phyloP scores from a whole-genome alignment of 1,284 basidiomycete genomes.

The Trametes hirsuta region DNA sequence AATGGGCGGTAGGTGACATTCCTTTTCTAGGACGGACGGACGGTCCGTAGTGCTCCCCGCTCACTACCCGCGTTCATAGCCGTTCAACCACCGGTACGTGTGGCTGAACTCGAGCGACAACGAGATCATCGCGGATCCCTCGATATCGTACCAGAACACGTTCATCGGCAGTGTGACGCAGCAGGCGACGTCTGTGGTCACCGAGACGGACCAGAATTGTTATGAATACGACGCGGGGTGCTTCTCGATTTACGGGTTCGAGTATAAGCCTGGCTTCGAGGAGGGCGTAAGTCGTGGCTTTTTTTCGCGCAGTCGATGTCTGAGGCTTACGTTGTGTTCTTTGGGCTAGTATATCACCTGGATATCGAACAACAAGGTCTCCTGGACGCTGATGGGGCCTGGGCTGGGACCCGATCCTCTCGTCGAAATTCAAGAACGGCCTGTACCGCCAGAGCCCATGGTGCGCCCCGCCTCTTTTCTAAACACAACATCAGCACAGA shows the following conservation, averaged over 20 bases:
- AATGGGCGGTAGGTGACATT: constrained; percentile 56
- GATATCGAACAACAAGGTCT: constrained; percentile 51
- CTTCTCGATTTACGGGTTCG: constrained; percentile 52
- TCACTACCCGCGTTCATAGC: constrained; percentile 39
- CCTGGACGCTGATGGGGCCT: constrained; percentile 61
- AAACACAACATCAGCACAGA: background rate
- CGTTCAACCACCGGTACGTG: constrained; percentile 62
- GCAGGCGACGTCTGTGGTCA: constrained; percentile 62
- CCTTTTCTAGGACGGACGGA: background rate
- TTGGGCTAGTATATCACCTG: constrained; percentile 56
- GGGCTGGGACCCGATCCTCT: constrained; percentile 57
- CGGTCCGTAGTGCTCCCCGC: constrained; percentile 2
- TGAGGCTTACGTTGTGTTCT: background rate
- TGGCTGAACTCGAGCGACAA: constrained; percentile 54
- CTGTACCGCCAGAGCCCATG: constrained; percentile 69
- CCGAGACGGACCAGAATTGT: constrained; percentile 50
- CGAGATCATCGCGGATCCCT: constrained; percentile 49
- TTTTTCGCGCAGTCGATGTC: background rate
- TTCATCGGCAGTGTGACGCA: constrained; percentile 63
- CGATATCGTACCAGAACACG: constrained; percentile 48
- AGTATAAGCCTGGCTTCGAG: constrained; percentile 43
- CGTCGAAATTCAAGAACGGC: constrained; percentile 57
- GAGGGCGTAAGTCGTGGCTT: constrained; percentile 36
- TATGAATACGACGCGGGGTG: constrained; percentile 53
- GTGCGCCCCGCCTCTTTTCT: constrained; percentile 33